phyloP scores from a whole-genome alignment of 768 basidiomycete genomes.

The Mycena maculata region DNA sequence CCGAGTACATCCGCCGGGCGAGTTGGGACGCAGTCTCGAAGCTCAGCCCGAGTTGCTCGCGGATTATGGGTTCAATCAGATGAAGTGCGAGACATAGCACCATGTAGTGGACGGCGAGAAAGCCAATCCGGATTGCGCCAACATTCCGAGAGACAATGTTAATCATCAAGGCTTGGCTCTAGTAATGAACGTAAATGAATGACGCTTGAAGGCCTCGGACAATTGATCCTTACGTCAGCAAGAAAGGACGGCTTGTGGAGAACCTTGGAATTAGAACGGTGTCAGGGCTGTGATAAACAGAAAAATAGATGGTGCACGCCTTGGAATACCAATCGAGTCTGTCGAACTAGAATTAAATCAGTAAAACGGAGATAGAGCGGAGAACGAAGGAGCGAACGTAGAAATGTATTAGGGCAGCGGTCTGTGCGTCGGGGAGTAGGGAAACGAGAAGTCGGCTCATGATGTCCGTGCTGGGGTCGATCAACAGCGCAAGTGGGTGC shows the following conservation, averaged over 20 bases:
- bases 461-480: conserved; percentile 37
- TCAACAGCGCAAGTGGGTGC: conserved; percentile 39
- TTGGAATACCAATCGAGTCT: conserved; percentile 38
- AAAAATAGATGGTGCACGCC: conserved; percentile 6
- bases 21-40: conserved; percentile 30
- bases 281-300: neutral
- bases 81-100: conserved; percentile 40
- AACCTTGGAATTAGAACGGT: conserved; percentile 23
- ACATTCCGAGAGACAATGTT: conserved; percentile 17
- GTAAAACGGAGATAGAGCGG: neutral
- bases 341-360: conserved; percentile 26
- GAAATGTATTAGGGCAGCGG: conserved; percentile 34
- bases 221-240: conserved; percentile 27
- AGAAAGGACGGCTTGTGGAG: conserved; percentile 41
- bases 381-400: conserved; percentile 32
- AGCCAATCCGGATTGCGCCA: conserved; percentile 24
- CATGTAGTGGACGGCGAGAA: conserved; percentile 40
- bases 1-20: conserved; percentile 39
- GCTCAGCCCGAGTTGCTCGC: conserved; percentile 34
- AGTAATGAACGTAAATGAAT: neutral
- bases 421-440: conserved; percentile 33
- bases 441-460: conserved; percentile 31
- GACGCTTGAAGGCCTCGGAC: neutral
- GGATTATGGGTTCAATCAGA: conserved; percentile 37
- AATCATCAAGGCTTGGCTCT: conserved; percentile 13